Conservation (phyloP, 2,329 filamentous ascomycete genomes). For the Raffaelea deltoideospora region DNA sequence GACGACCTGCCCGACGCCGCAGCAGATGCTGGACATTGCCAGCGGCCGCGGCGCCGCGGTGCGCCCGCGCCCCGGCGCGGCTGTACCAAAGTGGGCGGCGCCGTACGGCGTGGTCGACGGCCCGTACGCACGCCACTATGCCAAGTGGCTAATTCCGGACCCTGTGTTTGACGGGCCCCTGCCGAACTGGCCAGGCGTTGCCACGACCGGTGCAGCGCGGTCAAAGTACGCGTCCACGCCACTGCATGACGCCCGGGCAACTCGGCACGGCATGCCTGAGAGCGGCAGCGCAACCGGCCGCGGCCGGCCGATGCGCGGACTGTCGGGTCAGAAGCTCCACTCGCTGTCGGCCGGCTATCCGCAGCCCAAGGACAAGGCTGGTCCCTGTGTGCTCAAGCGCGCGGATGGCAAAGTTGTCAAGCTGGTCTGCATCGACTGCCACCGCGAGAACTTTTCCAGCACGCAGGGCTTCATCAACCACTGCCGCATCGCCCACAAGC, state of each 20-base stretch:
- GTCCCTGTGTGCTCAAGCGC: conserved; percentile 72
- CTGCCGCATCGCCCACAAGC: conserved; percentile 86
- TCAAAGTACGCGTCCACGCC: conserved; percentile 29
- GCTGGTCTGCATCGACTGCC: conserved; percentile 77
- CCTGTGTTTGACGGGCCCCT: conserved; percentile 63
- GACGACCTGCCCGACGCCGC: conserved; percentile 48
- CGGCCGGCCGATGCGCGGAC: conserved; percentile 31
- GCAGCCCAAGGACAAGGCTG: conserved; percentile 63
- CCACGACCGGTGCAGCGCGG: conserved; percentile 20
- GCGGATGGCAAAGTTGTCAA: conserved; percentile 79
- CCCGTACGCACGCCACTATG: conserved; percentile 86
- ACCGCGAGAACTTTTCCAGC: conserved; percentile 83
- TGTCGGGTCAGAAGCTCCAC: conserved; percentile 48
- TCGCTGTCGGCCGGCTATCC: conserved; percentile 56
- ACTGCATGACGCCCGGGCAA: conserved; percentile 68
- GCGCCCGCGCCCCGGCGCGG: conserved; percentile 42
- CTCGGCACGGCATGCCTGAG: too few species aligned
- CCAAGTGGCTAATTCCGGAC: conserved; percentile 88
- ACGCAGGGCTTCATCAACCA: conserved; percentile 99
- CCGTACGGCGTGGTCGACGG: conserved; percentile 86
- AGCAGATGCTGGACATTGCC: conserved; percentile 55
- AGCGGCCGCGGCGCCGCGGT: conserved; percentile 60
- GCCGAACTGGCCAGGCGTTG: conserved; percentile 26
- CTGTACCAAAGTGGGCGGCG: conserved; percentile 61
- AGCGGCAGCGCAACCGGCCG: conserved; percentile 48